Conservation (phyloP, 805 yeast species). For the Saccharomyces jurei region DNA sequence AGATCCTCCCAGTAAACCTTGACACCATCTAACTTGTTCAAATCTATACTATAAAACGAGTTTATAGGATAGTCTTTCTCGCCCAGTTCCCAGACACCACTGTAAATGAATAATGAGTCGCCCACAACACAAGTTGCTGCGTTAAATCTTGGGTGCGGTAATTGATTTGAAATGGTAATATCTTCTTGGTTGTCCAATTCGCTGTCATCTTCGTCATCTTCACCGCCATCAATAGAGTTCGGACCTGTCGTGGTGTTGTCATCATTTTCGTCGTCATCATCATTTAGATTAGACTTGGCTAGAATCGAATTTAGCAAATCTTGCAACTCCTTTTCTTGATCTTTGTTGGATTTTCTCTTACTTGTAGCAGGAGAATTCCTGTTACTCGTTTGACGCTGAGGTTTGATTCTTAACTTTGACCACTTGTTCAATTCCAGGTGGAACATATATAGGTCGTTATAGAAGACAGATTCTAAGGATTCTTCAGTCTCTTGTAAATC, state of each 20-base stretch:
- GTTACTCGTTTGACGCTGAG: conserved; percentile 33
- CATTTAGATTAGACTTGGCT: conserved; percentile 63
- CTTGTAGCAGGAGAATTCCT: conserved; percentile 9
- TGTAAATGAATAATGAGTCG: conserved; percentile 74
- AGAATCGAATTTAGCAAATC: conserved; percentile 67
- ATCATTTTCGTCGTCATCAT: conserved; percentile 39
- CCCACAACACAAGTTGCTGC: conserved; percentile 78
- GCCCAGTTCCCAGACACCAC: conserved; percentile 85
- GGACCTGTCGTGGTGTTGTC: conserved; percentile 17
- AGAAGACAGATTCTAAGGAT: conserved; percentile 74
- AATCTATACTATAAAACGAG: conserved; percentile 76
- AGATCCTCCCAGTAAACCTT: conserved; percentile 87
- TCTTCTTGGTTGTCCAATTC: conserved; percentile 32
- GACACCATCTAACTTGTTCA: conserved; percentile 81
- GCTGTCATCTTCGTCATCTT: conserved; percentile 32
- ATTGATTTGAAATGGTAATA: conserved; percentile 47
- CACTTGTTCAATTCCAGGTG: conserved; percentile 84
- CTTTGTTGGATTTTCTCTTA: conserved; percentile 38
- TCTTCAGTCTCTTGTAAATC: conserved; percentile 96
- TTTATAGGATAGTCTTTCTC: conserved; percentile 81
- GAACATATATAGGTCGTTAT: conserved; percentile 70
- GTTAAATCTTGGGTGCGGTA: conserved; percentile 88
- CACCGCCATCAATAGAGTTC: conserved; percentile 23
- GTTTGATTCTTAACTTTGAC: conserved; percentile 63
- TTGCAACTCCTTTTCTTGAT: conserved; percentile 73